A percentile compares a stretch with the other conserved stretches of the same genome.
phyloP scores from a whole-genome alignment of 768 basidiomycete genomes.

The Astraeus odoratus region DNA sequence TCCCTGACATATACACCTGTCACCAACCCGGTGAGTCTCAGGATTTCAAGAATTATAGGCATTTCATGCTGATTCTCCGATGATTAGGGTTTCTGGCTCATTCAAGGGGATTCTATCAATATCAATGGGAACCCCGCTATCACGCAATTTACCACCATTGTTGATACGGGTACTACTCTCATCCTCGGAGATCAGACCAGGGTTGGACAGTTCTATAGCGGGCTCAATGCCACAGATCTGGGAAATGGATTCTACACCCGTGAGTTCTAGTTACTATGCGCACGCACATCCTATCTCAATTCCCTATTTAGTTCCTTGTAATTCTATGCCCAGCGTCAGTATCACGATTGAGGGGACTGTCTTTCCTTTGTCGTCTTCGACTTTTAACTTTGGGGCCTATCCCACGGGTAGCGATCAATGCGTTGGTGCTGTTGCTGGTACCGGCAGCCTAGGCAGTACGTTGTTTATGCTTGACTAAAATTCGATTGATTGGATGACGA shows the following conservation, averaged over 20 bases:
- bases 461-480: too few species aligned
- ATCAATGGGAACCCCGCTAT: constrained; percentile 17
- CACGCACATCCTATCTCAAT: constrained; percentile 1
- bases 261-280: not conserved
- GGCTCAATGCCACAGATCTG: constrained; percentile 24
- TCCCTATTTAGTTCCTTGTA: constrained; percentile 17
- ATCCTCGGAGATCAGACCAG: constrained; percentile 36
- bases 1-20: constrained; percentile 31
- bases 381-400: constrained; percentile 32
- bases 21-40: constrained; percentile 19
- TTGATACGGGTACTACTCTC: constrained; percentile 47
- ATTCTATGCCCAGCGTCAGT: constrained; percentile 22
- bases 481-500: too few species aligned
- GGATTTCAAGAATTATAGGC: not conserved
- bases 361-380: constrained; percentile 25
- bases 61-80: not conserved
- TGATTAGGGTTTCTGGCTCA: constrained; percentile 19
- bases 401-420: constrained; percentile 9
- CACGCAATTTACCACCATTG: constrained; percentile 13
- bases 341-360: constrained; percentile 28
- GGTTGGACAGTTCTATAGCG: constrained; percentile 25
- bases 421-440: constrained; percentile 13
- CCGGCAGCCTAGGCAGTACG: constrained; percentile 17
- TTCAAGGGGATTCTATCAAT: constrained; percentile 11
- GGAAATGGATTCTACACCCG: constrained; percentile 33